Percentiles rank a stretch among this genome's conserved stretches.
These are phyloP conservation scores for Rehmannia glutinosa DNA, from an alignment of 257 asterid genomes.

Conservation along the genomic window DNA sequence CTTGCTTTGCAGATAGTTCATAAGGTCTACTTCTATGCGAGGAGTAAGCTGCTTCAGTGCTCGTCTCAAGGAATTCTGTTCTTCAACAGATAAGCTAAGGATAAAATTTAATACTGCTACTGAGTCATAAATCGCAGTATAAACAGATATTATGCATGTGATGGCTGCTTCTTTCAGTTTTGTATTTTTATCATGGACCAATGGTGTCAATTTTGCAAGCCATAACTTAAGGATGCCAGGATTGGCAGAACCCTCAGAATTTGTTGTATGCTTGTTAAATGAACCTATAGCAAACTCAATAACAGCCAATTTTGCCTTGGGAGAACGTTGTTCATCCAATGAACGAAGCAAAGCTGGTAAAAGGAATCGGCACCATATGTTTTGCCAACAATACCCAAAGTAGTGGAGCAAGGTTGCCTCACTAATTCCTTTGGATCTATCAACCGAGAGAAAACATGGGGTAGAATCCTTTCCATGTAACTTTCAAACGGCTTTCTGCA, in stretches of 20 bases:
- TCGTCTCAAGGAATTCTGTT: conserved; percentile 90
- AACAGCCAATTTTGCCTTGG: conserved; percentile 97
- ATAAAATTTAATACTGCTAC: conserved; percentile 74
- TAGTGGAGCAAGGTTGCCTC: conserved; percentile 91
- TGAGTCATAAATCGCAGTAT: conserved; percentile 81
- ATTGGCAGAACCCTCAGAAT: conserved; percentile 78
- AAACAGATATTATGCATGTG: conserved; percentile 86
- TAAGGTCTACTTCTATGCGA: conserved; percentile 95
- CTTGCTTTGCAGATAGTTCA: conserved; percentile 93
- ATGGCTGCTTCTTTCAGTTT: conserved; percentile 93
- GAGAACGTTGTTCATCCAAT: conserved; percentile 97
- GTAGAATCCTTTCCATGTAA: conserved; percentile 95
- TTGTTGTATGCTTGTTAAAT: conserved; percentile 74
- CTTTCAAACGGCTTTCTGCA: conserved; percentile 96
- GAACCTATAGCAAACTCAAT: conserved; percentile 93
- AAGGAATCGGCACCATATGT: conserved; percentile 94
- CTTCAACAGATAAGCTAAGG: conserved; percentile 92
- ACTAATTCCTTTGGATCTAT: conserved; percentile 97
- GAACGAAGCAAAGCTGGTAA: conserved; percentile 95
- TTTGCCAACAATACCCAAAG: conserved; percentile 85
- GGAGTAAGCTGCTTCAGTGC: conserved; percentile 97
- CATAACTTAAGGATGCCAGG: conserved; percentile 90
- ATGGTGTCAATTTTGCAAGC: conserved; percentile 88
- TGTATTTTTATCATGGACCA: conserved; percentile 86
- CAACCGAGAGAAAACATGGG: conserved; percentile 96